Evolutionary conservation across 2,329 filamentous ascomycete genomes (phyloP), one percentile per base, ranked within the genome.

Genomic region (Penicillium polonicum): DNA sequence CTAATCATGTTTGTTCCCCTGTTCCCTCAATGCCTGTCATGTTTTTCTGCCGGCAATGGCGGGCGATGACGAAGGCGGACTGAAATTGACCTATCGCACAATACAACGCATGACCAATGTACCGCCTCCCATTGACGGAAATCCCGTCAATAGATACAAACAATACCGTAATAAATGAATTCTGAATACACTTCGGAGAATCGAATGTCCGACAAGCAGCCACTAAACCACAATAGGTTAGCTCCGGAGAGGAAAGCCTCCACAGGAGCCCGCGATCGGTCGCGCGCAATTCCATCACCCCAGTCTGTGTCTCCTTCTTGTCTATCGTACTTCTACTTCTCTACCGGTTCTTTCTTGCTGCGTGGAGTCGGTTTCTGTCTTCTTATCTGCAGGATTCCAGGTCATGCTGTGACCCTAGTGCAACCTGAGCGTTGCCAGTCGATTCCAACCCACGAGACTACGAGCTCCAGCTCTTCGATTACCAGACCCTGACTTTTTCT

Each of bases 231-330:
- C 27, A 67, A 57, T 46, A 43, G 62, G 66, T 60, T 73, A 72
- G 70, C 58, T 64, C 59, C 55, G 58, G 52, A 61, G 61, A 65
- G 60, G 63, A 72, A 71, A 72, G 64, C 60, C 68, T 66, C 70
- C 64, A 70, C 70, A 70, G 66, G 68, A 67, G 71, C 65, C 71
- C 68, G 70, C 70, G 71, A 72, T 71, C 70, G 69, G 65, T 72
- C 68, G 71, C 71, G 72, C 72, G 72, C 72, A 74, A 70, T 72
- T 69, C 69, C 66, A 62, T 67, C 62, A 61, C 60, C 59, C 52
- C 45, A 55, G 52, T 57, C 23, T 62, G 56, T 58, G 51, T 54
- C 63, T 62, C 50, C 56, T 59, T 43, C 60, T 48, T 12, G 45
- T 25, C 45, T 48, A 48, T 36, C 41, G 12, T 45, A 45, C 59